Evolutionary conservation across 129 eudicot genomes (phyloP).

Genomic region (Centella asiatica): DNA sequence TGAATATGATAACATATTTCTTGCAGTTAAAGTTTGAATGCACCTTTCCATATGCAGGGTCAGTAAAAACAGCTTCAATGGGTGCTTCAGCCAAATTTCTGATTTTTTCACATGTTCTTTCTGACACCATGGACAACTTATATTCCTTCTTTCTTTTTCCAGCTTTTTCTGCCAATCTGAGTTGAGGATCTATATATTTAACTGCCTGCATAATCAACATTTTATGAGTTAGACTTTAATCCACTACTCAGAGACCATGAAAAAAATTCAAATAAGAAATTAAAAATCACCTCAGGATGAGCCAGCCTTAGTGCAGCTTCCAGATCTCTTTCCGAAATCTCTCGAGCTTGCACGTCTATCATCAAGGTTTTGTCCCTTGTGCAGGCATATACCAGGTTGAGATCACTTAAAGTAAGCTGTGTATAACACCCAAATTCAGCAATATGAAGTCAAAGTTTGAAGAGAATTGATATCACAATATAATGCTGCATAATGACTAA

Average conservation of each 20-base stretch:
- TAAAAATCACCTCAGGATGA: conserved; percentile 68
- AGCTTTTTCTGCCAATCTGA: conserved; percentile 76
- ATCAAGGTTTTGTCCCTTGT: conserved; percentile 90
- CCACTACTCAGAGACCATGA: background rate
- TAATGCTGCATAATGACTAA: background rate
- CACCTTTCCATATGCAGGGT: conserved; percentile 96
- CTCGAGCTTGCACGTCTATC: conserved; percentile 92
- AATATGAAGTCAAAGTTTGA: background rate
- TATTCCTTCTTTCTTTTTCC: conserved; percentile 78
- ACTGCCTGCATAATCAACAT: conserved; percentile 56
- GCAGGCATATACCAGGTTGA: conserved; percentile 90
- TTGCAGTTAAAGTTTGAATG: conserved; percentile 1
- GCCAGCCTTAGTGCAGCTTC: conserved; percentile 90
- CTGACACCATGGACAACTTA: conserved; percentile 73
- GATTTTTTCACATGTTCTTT: conserved; percentile 54
- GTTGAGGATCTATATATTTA: conserved; percentile 87
- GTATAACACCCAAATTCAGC: conserved; percentile 23
- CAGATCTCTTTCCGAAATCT: conserved; percentile 80
- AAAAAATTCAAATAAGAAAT: background rate
- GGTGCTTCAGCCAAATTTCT: conserved; percentile 64
- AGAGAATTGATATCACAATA: background rate
- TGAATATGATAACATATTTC: background rate
- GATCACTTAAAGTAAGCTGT: conserved; percentile 84
- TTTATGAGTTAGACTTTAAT: background rate
- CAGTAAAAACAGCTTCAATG: conserved; percentile 79